These are phyloP conservation scores for Penicillium nordicum DNA, from an alignment of 2,329 filamentous ascomycete species.

Conservation along the genomic window DNA sequence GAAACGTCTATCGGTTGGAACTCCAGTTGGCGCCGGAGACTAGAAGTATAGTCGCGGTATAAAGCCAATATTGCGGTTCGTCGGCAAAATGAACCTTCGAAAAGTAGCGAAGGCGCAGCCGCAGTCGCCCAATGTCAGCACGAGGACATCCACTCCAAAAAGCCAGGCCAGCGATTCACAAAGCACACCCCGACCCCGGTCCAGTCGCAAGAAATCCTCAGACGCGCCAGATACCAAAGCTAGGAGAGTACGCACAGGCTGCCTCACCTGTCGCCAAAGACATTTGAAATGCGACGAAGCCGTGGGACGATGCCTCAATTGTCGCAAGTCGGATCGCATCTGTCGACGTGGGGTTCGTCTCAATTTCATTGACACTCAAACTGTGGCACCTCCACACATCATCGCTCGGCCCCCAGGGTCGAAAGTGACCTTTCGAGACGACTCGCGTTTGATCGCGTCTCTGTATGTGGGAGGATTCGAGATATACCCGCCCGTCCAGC, in stretches of 20 bases:
- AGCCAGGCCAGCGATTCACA: slow-evolving; percentile 18
- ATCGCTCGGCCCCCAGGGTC: slow-evolving; percentile 63
- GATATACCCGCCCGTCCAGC: slow-evolving; percentile 62
- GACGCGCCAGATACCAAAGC: slow-evolving; percentile 54
- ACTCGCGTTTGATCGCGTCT: slow-evolving; percentile 84
- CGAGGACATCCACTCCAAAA: slow-evolving; percentile 15
- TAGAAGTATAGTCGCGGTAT: slow-evolving; percentile 7
- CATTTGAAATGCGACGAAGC: slow-evolving; percentile 90
- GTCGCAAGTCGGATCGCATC: slow-evolving; percentile 77
- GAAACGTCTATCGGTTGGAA: slow-evolving; percentile 10
- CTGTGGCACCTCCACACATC: slow-evolving; percentile 61
- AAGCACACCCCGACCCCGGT: slow-evolving; percentile 13
- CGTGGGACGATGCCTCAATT: slow-evolving; percentile 67
- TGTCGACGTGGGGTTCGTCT: slow-evolving; percentile 84
- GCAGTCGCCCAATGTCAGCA: slow-evolving; percentile 8
- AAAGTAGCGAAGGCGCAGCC: slow-evolving; percentile 15
- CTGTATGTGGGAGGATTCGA: slow-evolving; percentile 79
- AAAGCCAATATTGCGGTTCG: background rate
- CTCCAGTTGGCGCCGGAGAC: slow-evolving; percentile 18
- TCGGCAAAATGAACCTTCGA: slow-evolving; percentile 18
- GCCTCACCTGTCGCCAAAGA: slow-evolving; percentile 81
- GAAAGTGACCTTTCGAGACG: slow-evolving; percentile 76
- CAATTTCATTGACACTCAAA: slow-evolving; percentile 85
- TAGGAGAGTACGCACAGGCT: slow-evolving; percentile 85
- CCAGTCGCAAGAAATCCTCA: slow-evolving; percentile 22